A percentile compares a stretch with the other conserved stretches of the same genome.
Evolutionary conservation across 108 stramenopile genomes (phyloP).

Genomic region (Nitzschia sp.): DNA sequence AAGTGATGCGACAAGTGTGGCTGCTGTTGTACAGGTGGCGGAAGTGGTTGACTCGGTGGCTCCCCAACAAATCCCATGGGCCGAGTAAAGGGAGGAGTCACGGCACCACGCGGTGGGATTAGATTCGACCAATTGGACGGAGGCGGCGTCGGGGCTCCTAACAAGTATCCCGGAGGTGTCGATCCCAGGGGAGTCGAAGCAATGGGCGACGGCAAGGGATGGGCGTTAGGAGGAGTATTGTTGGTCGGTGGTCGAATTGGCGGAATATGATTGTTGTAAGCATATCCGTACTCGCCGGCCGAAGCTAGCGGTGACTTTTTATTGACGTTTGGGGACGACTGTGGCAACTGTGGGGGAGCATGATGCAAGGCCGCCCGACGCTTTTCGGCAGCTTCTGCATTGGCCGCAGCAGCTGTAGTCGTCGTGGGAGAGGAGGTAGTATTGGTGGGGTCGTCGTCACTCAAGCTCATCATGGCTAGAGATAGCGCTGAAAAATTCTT

Average conservation of each 20-base stretch:
- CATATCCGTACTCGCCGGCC: slow-evolving; percentile 57
- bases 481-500: slow-evolving; percentile 43
- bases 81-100: slow-evolving; percentile 51
- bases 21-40: background rate
- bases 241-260: slow-evolving; percentile 3
- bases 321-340: background rate
- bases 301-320: slow-evolving; percentile 8
- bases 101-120: slow-evolving; percentile 35
- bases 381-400: slow-evolving; percentile 25
- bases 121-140: slow-evolving; percentile 8
- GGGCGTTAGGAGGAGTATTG: background rate
- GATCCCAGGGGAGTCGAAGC: slow-evolving; percentile 15
- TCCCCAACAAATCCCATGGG: slow-evolving; percentile 45
- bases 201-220: background rate
- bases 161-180: slow-evolving; percentile 35
- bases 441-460: slow-evolving; percentile 8
- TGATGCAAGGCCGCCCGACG: slow-evolving; percentile 53
- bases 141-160: slow-evolving; percentile 25
- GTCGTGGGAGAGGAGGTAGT: background rate
- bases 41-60: slow-evolving; percentile 19
- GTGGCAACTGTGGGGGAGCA: slow-evolving; percentile 39
- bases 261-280: slow-evolving; percentile 46
- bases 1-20: too few species aligned
- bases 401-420: background rate
- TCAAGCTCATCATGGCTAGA: slow-evolving; percentile 43